phyloP scores from a whole-genome alignment of 2,329 filamentous ascomycete species.

The Sporothrix globosa region DNA sequence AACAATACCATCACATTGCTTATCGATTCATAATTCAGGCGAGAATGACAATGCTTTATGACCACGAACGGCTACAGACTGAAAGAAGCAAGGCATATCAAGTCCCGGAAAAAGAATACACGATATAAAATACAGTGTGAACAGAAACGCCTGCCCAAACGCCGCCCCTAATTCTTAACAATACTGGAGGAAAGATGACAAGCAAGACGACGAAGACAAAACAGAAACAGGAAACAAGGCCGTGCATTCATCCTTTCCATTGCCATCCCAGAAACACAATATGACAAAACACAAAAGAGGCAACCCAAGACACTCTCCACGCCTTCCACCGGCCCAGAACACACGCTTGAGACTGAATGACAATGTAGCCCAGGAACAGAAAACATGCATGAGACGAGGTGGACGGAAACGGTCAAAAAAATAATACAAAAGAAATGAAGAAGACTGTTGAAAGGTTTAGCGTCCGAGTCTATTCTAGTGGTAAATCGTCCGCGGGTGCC shows the following conservation, averaged over 20 bases:
- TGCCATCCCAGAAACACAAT: constrained; percentile 19
- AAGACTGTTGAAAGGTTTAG: too few species aligned
- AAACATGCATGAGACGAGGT: background rate
- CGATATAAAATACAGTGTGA: background rate
- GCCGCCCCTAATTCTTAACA: background rate
- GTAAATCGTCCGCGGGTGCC: constrained; percentile 37
- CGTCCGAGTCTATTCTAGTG: constrained; percentile 3
- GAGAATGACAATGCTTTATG: background rate
- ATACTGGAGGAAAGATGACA: background rate
- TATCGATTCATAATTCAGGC: too few species aligned
- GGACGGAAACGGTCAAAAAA: too few species aligned
- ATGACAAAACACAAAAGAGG: background rate
- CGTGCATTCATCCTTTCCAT: constrained; percentile 20
- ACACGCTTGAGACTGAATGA: background rate
- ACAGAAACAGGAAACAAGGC: constrained; percentile 1
- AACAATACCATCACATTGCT: too few species aligned
- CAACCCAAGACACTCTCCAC: background rate
- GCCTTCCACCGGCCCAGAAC: background rate
- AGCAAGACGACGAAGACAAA: background rate
- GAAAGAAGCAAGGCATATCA: background rate
- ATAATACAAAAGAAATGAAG: constrained; percentile 1
- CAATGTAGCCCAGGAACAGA: background rate
- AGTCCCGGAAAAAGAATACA: background rate
- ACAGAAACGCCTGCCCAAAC: background rate
- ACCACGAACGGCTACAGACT: background rate